Evolutionary conservation across 352 stramenopile species (phyloP).

Genomic region (Phytophthora macrochlamydospora): DNA sequence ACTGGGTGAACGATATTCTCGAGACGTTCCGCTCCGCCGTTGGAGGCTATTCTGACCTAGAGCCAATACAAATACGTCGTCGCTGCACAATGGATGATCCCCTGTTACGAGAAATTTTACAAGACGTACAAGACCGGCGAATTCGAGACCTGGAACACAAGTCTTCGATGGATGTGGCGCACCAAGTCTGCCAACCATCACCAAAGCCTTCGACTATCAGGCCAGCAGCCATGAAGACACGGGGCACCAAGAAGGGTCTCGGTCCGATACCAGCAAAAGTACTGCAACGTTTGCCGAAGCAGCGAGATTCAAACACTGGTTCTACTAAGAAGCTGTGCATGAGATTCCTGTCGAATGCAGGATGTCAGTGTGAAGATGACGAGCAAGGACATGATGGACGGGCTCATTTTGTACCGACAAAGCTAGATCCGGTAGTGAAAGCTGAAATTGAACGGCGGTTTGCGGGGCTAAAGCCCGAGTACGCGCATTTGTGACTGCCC

Average conservation of each 20-base stretch:
- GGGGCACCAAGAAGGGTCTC: not conserved
- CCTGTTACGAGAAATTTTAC: not conserved
- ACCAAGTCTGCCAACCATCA: not conserved
- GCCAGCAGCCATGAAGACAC: not conserved
- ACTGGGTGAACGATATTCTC: conserved; percentile 2
- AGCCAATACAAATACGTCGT: not conserved
- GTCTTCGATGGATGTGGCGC: not conserved
- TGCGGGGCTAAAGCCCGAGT: conserved; percentile 1
- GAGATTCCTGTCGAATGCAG: not conserved
- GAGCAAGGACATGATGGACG: conserved; percentile 1
- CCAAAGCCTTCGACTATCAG: not conserved
- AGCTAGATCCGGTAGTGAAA: not conserved
- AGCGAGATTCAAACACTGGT: not conserved
- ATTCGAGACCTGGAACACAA: not conserved
- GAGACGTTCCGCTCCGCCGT: not conserved
- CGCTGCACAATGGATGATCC: not conserved
- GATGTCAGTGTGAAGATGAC: not conserved
- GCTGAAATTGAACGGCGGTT: conserved; percentile 2
- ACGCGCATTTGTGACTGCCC: not conserved
- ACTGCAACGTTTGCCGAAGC: not conserved
- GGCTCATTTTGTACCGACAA: conserved; percentile 1
- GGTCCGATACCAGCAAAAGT: not conserved
- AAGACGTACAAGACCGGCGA: not conserved
- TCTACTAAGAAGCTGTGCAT: not conserved
- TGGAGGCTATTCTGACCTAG: not conserved